phyloP scores from a whole-genome alignment of 179 eudicot genomes.

The Actinidia polygama region DNA sequence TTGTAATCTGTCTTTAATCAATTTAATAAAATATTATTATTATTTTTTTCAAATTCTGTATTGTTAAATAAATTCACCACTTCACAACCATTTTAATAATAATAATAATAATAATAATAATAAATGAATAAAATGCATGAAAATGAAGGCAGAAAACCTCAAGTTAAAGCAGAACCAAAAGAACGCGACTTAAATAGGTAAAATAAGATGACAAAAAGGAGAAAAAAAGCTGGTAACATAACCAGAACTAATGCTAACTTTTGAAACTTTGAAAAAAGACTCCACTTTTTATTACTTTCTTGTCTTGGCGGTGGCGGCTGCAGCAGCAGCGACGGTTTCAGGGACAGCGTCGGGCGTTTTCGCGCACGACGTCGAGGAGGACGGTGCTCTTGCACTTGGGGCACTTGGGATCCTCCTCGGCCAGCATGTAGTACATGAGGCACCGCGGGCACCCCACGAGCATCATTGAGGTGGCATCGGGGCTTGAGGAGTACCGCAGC shows the following conservation, averaged over 20 bases:
- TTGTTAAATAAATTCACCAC: no score
- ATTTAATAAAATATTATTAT: no score
- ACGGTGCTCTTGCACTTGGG: conserved; percentile 60
- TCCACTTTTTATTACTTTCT: conserved; percentile 22
- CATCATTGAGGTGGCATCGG: conserved; percentile 63
- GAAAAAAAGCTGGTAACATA: neutral
- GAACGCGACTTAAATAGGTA: neutral
- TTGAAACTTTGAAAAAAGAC: neutral
- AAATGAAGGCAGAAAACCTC: no score
- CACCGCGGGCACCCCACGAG: conserved; percentile 62
- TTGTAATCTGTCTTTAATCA: no score
- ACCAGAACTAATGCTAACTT: no score
- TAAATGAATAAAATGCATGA: no score
- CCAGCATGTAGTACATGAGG: conserved; percentile 49
- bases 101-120: no score
- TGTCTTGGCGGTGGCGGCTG: conserved; percentile 20
- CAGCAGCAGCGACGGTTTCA: neutral
- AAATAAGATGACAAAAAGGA: neutral
- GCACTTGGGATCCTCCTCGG: conserved; percentile 50
- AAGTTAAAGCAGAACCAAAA: neutral
- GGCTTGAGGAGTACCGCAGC: conserved; percentile 61
- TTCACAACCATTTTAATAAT: no score
- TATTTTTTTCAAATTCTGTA: no score
- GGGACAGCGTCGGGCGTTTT: no score
- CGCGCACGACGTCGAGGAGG: conserved; percentile 45